phyloP scores from a whole-genome alignment of 306 rosid genomes.

The Cucurbita argyrosperma region DNA sequence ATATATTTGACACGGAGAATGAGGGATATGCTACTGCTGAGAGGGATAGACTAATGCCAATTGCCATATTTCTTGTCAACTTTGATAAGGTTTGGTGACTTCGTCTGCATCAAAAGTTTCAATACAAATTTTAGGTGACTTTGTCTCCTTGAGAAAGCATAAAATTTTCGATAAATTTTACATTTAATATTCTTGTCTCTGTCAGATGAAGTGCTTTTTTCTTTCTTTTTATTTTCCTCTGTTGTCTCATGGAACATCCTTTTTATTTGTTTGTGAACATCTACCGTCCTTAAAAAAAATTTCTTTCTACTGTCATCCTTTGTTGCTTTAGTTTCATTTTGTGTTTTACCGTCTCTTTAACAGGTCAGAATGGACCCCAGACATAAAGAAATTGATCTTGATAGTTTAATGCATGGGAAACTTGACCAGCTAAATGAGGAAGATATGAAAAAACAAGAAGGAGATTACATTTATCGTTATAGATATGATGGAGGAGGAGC shows the following conservation, averaged over 20 bases:
- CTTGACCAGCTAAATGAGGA: slow-evolving; percentile 55
- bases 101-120: neutral
- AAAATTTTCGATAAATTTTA: neutral
- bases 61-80: slow-evolving; percentile 72
- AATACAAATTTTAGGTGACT: neutral
- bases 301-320: neutral
- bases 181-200: neutral
- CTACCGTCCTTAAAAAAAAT: neutral
- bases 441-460: slow-evolving; percentile 76
- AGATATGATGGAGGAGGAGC: slow-evolving; percentile 96
- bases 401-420: slow-evolving; percentile 53
- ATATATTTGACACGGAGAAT: slow-evolving; percentile 45
- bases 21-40: slow-evolving; percentile 32
- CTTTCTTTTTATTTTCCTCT: neutral
- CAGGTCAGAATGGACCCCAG: slow-evolving; percentile 90
- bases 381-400: slow-evolving; percentile 63
- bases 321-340: neutral
- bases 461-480: slow-evolving; percentile 76
- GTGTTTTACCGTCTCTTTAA: neutral
- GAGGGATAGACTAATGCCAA: slow-evolving; percentile 52
- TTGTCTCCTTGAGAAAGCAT: neutral
- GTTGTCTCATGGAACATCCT: neutral
- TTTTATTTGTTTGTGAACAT: neutral
- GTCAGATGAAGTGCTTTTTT: neutral
- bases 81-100: slow-evolving; percentile 63